These are phyloP conservation scores for Diaporthe sp. DNA, from an alignment of 2,329 filamentous ascomycete species.

Conservation along the genomic window DNA sequence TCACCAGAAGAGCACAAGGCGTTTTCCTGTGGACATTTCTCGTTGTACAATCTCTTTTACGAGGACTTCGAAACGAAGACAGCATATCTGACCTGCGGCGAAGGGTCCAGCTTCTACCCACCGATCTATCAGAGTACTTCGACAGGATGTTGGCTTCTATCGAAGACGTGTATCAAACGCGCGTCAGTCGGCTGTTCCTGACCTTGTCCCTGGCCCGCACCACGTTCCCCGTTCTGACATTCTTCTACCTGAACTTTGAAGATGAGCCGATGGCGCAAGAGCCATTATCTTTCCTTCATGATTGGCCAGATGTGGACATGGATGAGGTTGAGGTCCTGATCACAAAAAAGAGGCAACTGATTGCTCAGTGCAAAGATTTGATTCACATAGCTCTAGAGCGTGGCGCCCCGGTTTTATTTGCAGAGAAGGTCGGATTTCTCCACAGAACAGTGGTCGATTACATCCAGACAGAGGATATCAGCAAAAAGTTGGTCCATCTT, in stretches of 20 bases:
- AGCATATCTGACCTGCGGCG: constrained; percentile 11
- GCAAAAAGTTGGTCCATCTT: background rate
- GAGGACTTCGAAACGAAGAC: constrained; percentile 34
- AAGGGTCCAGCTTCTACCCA: constrained; percentile 38
- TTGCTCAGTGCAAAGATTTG: constrained; percentile 29
- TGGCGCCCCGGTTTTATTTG: constrained; percentile 2
- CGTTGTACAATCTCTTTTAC: constrained; percentile 29
- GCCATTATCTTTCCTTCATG: background rate
- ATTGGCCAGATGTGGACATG: constrained; percentile 15
- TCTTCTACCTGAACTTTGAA: constrained; percentile 22
- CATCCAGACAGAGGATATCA: constrained; percentile 39
- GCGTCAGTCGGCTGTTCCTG: constrained; percentile 4
- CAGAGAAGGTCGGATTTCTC: constrained; percentile 31
- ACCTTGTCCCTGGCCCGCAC: constrained; percentile 12
- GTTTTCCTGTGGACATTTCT: constrained; percentile 40
- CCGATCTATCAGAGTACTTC: constrained; percentile 26
- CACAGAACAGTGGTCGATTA: constrained; percentile 37
- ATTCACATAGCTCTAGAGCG: constrained; percentile 20
- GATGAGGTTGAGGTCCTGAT: background rate
- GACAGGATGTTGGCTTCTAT: constrained; percentile 30
- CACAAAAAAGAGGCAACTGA: constrained; percentile 10
- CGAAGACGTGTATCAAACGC: constrained; percentile 5
- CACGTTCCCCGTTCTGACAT: constrained; percentile 8
- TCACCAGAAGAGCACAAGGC: constrained; percentile 29
- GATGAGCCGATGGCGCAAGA: background rate